Evolutionary conservation across 2,329 filamentous ascomycete genomes (phyloP), one percentile per base, ranked within the genome.

Genomic region (Curvularia spicifera): DNA sequence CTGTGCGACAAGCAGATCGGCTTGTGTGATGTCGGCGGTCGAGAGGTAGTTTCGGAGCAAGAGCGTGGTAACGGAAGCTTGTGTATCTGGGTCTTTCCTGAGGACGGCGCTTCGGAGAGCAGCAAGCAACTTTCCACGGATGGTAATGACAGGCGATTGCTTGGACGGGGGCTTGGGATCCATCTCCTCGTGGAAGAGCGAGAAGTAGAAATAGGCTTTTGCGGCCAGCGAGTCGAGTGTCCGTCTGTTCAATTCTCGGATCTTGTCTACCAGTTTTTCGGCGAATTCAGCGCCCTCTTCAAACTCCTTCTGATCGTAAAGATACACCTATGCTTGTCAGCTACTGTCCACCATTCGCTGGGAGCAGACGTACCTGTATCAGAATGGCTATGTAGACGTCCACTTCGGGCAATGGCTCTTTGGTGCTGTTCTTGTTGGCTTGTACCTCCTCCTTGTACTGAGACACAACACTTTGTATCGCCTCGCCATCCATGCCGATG

Each of bases 131-230:
- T 88, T 89, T 55, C 93, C 91, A 59, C 95, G 90, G 72, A 97
- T 93, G 40, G 89, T 85, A 61, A 97, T 91, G 66, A 97, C 87
- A 3, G 93, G 90, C 6, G 93, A 96, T 71, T 91, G 89, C 55
- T 92, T 90, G 51, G 93, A 97, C 24, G 94, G 93, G 44, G 95
- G 91, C 63, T 94, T 86, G 22, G 94, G 93, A 60, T 88, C 87
- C 61, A 96, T 86, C 78, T 96, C 89, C 84, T 99, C 95, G 80
- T 90, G 92, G 83, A 98, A 98, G 70, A 98, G 84, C 24, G 92
- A 92, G 80, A 92, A 97, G 84, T 99, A 99, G 80, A 97, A 98
- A 84, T 97, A 99, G 63, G 94, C 93, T 79, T 96, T 96, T 65
- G 94, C 93, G 58, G 93, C 91, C 58, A 99, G 87, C 49, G 93